Evolutionary conservation across 192 early-diverging fungal species (phyloP), one percentile per base, ranked within the genome.

Genomic region (Entomortierella lignicola): DNA sequence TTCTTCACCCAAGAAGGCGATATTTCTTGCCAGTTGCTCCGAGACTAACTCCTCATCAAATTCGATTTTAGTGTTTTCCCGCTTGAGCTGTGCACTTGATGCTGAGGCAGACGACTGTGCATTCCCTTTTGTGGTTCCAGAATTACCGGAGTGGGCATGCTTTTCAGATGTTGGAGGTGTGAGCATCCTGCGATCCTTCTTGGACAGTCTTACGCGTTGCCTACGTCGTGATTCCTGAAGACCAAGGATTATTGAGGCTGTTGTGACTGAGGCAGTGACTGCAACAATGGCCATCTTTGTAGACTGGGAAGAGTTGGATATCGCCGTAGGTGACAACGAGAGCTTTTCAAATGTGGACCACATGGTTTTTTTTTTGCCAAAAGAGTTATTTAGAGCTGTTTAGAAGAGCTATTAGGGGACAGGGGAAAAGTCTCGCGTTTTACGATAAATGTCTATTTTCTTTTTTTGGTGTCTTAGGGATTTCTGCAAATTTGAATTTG

Each of bases 21-120:
- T 92, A 81, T 97, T 96, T 32, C 95, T 86, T 2, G 95, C 86
- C 37, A 99, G 79, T 77, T 98, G 96, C 72, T 98, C 95, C 23
- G 87, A 82, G 20, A 97, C 88, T 18, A 98, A 82, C 8, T 90
- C 82, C 71, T 96, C 94, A 31, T 89, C 85, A 64, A 81, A 82
- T 30, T 25, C 55, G 17, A 59, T 15, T 2, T 60, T 50, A 15
- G 57, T 47, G 1, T 37, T 51, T 20, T 41, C 26, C 23, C 66
- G 44, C 18, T 52, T 31, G 29, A 32, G 41, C 12, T 26, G 44
- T n/a, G 56, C n/a, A 15, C 15, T 13, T 54, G 64, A 0, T 53
- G 65, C 50, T 52, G 63, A 13, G 7, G 23, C 52, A 20, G 26
- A 27, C 26, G 52, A 8, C 15, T 23, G 21, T 4, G 5, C 47